Evolutionary conservation across 2,329 filamentous ascomycete species (phyloP), one percentile per base, ranked within the genome.

Genomic region (Didymosphaeria variabile): DNA sequence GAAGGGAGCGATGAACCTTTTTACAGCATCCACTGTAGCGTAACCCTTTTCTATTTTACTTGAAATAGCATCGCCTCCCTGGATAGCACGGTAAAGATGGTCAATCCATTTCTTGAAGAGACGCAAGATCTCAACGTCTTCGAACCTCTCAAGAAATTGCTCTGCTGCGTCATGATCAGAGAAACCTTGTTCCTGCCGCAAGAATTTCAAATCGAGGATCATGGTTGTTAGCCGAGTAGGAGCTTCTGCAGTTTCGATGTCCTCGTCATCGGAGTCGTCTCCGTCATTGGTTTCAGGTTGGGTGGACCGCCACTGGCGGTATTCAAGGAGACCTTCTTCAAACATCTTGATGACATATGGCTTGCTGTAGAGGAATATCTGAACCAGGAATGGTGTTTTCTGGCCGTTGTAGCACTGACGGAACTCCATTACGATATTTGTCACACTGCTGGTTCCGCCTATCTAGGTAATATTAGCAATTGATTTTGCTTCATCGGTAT

Each of bases 31-130:
- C 5, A 17, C 10, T 15, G 32, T 40, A 1, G 49, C 4, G 13
- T n/a, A 52, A 10, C 34, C 49, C 34, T 52, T 26, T 12, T 52
- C 49, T 26, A 52, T 38, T 19, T 26, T 52, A n/a, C 21, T 40
- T 12, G 12, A 10, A 1, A 26, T 21, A 23, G 8, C 8, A 23
- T 38, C 49, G 6, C 12, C n/a, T 26, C 49, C 49, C 32, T 17
- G 21, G 10, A 52, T 52, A 5, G 3, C 9, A 2, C 4, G 5
- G 10, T 38, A 52, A 5, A 52, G 1, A 2, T 1, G 1, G 6
- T 26, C 32, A 10, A 52, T 9, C 32, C 19, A 12, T 23, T 40
- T 32, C 12, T 9, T 12, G 0, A 52, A 15, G 34, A 4, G 29
- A 8, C 26, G 8, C 19, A 38, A 23, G 12, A 38, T 19, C 12